Base-by-base conservation (phyloP, 176 grass and related monocot genomes). In the Eremochloa ophiuroides region DNA sequence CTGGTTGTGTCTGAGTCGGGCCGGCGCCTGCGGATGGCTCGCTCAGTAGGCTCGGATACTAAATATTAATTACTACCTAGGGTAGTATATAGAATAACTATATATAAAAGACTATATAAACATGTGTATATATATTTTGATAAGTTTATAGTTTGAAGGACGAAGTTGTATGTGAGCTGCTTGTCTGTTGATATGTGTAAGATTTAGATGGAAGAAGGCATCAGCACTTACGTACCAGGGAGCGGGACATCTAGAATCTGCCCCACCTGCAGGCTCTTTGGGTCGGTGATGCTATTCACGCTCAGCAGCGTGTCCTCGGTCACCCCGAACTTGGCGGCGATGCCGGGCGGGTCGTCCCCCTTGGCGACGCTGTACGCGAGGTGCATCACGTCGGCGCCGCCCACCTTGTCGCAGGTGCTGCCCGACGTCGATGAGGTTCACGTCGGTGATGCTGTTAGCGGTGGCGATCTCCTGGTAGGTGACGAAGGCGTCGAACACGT, bases 171-270 rank as follows among this genome's bases (percentile, higher is more conserved):
- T n/a, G n/a, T n/a, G n/a, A n/a, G n/a, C n/a, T n/a, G n/a, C n/a
- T n/a, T n/a, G n/a, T n/a, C n/a, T n/a, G n/a, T n/a, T n/a, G n/a
- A n/a, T n/a, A n/a, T n/a, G n/a, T n/a, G n/a, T n/a, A n/a, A n/a
- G n/a, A n/a, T n/a, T n/a, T n/a, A n/a, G n/a, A n/a, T n/a, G n/a
- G n/a, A n/a, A n/a, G n/a, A n/a, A n/a, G n/a, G n/a, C n/a, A n/a
- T n/a, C n/a, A n/a, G n/a, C n/a, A n/a, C n/a, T n/a, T n/a, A n/a
- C n/a, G n/a, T 74, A 94, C 95, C 92, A 55, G 60, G 72, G 27
- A 91, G 90, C 12, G 95, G 95, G 7, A 94, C 92, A 84, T 94
- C 92, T 22, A 98, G 92, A 65, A 93, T 87, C 62, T 98, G 86
- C 2, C 26, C 69, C 27, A 43, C 70, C 5, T 3, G 0, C 13